Percentiles rank a stretch among this genome's conserved stretches.
Evolutionary conservation across 305 asterid species (phyloP).

Genomic region (Rubia balearica): DNA sequence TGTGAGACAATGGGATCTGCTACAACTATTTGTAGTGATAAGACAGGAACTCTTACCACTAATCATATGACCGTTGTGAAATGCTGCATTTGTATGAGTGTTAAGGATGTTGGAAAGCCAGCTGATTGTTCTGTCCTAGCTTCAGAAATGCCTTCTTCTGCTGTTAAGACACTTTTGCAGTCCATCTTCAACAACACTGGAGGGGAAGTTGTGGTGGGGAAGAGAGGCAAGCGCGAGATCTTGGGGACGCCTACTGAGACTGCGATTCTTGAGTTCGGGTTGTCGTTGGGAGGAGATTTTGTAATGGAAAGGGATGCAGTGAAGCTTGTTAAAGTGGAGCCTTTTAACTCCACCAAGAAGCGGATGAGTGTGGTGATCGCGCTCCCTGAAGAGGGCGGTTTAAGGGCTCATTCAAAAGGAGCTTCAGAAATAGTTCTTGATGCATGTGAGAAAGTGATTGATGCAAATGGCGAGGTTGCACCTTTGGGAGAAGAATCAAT

Average conservation of each 20-base stretch:
- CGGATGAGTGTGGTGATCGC: conserved; percentile 78
- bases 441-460: conserved; percentile 61
- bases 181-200: conserved; percentile 82
- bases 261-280: conserved; percentile 70
- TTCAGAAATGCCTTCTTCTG: conserved; percentile 44
- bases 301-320: conserved; percentile 37
- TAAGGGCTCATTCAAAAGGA: conserved; percentile 75
- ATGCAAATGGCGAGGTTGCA: conserved; percentile 57
- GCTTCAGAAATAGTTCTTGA: conserved; percentile 86
- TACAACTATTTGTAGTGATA: conserved; percentile 84
- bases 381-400: conserved; percentile 59
- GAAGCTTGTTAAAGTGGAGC: conserved; percentile 63
- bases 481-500: conserved; percentile 44
- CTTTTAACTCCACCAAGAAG: conserved; percentile 86
- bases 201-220: conserved; percentile 71
- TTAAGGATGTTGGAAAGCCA: conserved; percentile 32
- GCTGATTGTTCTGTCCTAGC: conserved; percentile 28
- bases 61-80: conserved; percentile 89
- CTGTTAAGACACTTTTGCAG: conserved; percentile 40
- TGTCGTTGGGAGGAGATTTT: conserved; percentile 70
- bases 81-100: conserved; percentile 62
- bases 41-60: conserved; percentile 83
- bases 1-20: conserved; percentile 99
- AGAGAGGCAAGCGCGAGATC: conserved; percentile 46
- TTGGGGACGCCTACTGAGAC: conserved; percentile 95